Evolutionary conservation across 1,284 basidiomycete species (phyloP).

Genomic region (Puccinia horiana): DNA sequence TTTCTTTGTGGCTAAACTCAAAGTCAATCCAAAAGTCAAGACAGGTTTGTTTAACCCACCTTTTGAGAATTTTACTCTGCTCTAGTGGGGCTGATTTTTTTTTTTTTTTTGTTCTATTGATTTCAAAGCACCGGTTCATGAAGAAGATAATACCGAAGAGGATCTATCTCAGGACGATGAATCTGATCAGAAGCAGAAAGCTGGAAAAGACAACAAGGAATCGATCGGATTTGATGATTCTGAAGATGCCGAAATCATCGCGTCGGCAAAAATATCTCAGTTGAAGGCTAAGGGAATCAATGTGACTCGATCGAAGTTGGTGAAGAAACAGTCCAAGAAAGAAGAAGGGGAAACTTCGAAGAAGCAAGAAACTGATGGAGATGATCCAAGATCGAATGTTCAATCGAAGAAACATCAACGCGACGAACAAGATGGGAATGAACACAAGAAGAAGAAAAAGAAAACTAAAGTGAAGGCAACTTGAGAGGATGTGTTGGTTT

Average conservation of each 20-base stretch:
- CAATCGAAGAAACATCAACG: conserved; percentile 15
- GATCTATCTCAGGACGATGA: conserved; percentile 48
- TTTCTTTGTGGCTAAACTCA: conserved; percentile 98
- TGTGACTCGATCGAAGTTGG: conserved; percentile 35
- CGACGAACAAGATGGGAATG: conserved; percentile 8
- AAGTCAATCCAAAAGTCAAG: conserved; percentile 77
- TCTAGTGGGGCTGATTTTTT: background rate
- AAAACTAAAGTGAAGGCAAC: background rate
- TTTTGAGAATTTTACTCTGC: background rate
- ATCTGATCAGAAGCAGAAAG: conserved; percentile 34
- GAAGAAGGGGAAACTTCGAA: background rate
- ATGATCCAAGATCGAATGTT: background rate
- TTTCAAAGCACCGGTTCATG: background rate
- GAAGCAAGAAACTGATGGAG: background rate
- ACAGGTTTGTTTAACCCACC: conserved; percentile 52
- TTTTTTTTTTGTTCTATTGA: background rate
- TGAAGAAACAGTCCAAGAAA: background rate
- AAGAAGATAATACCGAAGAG: conserved; percentile 16
- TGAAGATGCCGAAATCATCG: conserved; percentile 53
- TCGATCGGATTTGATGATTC: conserved; percentile 53
- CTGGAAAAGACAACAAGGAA: background rate
- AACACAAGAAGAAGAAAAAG: conserved; percentile 16
- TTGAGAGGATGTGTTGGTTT: background rate
- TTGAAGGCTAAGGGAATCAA: conserved; percentile 54
- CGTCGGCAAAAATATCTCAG: conserved; percentile 52